Percentiles rank a stretch among this genome's conserved stretches.
Evolutionary conservation across 192 early-diverging fungal species (phyloP).

Genomic region (Backusella tarrabulga): DNA sequence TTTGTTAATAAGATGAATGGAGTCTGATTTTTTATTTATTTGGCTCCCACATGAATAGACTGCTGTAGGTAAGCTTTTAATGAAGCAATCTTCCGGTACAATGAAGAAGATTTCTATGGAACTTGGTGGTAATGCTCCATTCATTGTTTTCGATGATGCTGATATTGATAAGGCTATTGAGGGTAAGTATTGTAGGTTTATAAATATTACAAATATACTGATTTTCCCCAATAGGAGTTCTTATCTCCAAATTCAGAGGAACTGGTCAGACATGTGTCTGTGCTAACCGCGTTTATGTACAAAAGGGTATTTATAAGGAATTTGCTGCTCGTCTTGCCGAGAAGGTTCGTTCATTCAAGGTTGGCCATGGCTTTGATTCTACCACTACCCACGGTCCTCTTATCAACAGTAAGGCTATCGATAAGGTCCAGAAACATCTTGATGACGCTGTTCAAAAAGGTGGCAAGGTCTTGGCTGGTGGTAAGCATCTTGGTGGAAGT

Average conservation of each 20-base stretch:
- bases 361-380: conserved; percentile 75
- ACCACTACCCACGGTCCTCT: conserved; percentile 78
- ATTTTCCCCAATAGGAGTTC: conserved; percentile 17
- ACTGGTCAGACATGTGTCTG: conserved; percentile 86
- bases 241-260: conserved; percentile 56
- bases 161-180: conserved; percentile 70
- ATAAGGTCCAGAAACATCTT: conserved; percentile 70
- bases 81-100: conserved; percentile 57
- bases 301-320: conserved; percentile 61
- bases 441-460: conserved; percentile 73
- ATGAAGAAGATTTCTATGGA: conserved; percentile 83
- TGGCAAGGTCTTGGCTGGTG: conserved; percentile 71
- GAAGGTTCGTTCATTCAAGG: conserved; percentile 54
- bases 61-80: conserved; percentile 63
- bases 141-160: conserved; percentile 77
- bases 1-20: background rate
- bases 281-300: conserved; percentile 78
- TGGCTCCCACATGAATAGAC: conserved; percentile 37
- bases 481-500: conserved; percentile 53
- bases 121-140: conserved; percentile 85
- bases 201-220: background rate
- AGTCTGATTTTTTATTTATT: conserved; percentile 1
- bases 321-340: conserved; percentile 58
- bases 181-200: conserved; percentile 15
- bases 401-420: conserved; percentile 66